These are phyloP conservation scores for Suhomyces sp. DNA, from an alignment of 805 yeast species.

Conservation along the genomic window DNA sequence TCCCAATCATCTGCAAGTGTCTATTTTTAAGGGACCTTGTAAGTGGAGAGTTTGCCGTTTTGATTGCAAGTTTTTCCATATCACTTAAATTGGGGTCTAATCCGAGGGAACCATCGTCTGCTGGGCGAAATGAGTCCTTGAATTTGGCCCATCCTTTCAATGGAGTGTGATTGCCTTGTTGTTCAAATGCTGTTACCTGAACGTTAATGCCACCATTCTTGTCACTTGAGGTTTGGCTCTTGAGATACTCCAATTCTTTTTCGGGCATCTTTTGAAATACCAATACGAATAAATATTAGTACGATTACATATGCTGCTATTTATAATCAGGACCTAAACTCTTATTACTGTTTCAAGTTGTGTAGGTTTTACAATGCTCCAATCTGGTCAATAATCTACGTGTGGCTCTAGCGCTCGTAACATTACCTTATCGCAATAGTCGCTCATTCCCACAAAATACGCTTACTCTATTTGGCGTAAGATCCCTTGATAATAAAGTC, in stretches of 20 bases:
- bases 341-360: too few species aligned
- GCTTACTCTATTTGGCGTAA: too few species aligned
- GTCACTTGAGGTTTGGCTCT: slow-evolving; percentile 35
- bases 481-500: too few species aligned
- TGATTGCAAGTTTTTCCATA: slow-evolving; percentile 21
- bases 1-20: slow-evolving; percentile 65
- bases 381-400: too few species aligned
- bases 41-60: slow-evolving; percentile 56
- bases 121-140: slow-evolving; percentile 20
- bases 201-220: slow-evolving; percentile 37
- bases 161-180: slow-evolving; percentile 16
- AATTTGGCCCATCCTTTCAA: slow-evolving; percentile 12
- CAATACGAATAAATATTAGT: too few species aligned
- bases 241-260: slow-evolving; percentile 41
- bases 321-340: too few species aligned
- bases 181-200: slow-evolving; percentile 30
- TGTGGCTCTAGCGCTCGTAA: too few species aligned
- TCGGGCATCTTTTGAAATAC: too few species aligned
- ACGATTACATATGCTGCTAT: too few species aligned
- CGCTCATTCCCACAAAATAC: too few species aligned
- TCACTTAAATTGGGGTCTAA: slow-evolving; percentile 20
- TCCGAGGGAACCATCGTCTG: slow-evolving; percentile 19
- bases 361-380: too few species aligned
- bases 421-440: too few species aligned
- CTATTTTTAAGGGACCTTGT: slow-evolving; percentile 53